These are phyloP conservation scores for Claviceps maximensis DNA, from an alignment of 2,329 filamentous ascomycete species.

Conservation along the genomic window DNA sequence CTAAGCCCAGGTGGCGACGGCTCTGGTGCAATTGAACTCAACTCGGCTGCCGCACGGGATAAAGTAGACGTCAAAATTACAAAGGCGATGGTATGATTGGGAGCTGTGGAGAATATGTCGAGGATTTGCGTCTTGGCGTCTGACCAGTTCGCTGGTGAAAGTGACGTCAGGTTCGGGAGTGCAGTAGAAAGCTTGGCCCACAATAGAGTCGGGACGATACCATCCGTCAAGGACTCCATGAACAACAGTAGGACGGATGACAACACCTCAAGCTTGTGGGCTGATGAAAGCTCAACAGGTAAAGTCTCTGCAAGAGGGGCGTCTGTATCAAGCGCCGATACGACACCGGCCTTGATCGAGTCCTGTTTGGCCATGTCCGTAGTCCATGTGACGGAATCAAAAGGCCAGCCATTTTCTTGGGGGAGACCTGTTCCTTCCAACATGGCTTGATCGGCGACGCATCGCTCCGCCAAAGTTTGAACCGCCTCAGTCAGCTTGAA, in stretches of 20 bases:
- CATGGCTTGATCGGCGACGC: constrained; percentile 49
- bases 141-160: constrained; percentile 16
- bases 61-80: constrained; percentile 77
- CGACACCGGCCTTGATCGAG: constrained; percentile 23
- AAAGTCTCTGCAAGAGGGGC: constrained; percentile 47
- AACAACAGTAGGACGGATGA: constrained; percentile 62
- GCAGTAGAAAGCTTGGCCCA: constrained; percentile 57
- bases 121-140: constrained; percentile 45
- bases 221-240: constrained; percentile 61
- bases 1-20: constrained; percentile 19
- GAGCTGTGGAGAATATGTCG: constrained; percentile 57
- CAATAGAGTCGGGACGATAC: constrained; percentile 56
- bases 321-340: constrained; percentile 64
- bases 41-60: constrained; percentile 35
- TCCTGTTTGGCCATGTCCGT: constrained; percentile 12
- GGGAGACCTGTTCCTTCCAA: constrained; percentile 40
- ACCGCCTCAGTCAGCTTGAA: constrained; percentile 80
- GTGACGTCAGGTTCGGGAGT: constrained; percentile 27
- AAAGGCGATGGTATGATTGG: constrained; percentile 78
- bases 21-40: constrained; percentile 26
- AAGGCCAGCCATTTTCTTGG: constrained; percentile 46
- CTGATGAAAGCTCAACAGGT: constrained; percentile 44
- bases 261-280: constrained; percentile 62
- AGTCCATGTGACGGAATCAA: constrained; percentile 30
- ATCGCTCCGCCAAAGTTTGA: constrained; percentile 41